Conservation (phyloP, 2,329 filamentous ascomycete species). For the Aspergillus vadensis region DNA sequence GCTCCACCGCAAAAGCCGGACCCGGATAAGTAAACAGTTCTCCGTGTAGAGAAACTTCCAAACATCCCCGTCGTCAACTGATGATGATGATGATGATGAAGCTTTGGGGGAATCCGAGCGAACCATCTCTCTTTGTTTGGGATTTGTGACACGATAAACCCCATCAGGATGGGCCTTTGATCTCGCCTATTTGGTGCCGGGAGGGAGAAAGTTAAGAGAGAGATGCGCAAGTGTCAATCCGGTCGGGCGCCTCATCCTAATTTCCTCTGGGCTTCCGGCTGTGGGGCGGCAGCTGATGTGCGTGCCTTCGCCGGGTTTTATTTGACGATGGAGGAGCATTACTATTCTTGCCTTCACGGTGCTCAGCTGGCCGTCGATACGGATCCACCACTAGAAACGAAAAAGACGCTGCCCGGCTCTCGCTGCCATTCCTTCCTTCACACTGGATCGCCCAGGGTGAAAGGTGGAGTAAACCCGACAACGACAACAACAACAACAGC, state of each 20-base stretch:
- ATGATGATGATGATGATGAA: not conserved
- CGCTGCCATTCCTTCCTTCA: not conserved
- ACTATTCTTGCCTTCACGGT: conserved; percentile 1
- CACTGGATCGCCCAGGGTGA: not conserved
- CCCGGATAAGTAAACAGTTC: conserved; percentile 22
- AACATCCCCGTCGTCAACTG: conserved; percentile 13
- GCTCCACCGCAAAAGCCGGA: conserved; percentile 20
- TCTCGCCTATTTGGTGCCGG: not conserved
- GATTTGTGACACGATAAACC: not conserved
- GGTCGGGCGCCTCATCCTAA: conserved; percentile 13
- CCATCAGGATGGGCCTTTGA: no score
- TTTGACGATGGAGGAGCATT: not conserved
- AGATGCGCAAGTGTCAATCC: conserved; percentile 1
- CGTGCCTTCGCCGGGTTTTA: conserved; percentile 2
- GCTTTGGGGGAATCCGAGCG: not conserved
- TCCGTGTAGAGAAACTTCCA: conserved; percentile 24
- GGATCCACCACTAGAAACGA: conserved; percentile 2
- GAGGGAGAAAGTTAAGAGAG: not conserved
- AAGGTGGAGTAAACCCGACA: conserved; percentile 7
- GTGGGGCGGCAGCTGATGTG: conserved; percentile 15
- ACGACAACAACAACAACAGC: not conserved
- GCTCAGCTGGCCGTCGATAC: conserved; percentile 2
- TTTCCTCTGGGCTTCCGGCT: conserved; percentile 2
- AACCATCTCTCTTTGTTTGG: no score
- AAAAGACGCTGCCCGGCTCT: conserved; percentile 1